These are phyloP conservation scores for Buxus sempervirens DNA, from an alignment of 164 flowering plant genomes.

Conservation along the genomic window DNA sequence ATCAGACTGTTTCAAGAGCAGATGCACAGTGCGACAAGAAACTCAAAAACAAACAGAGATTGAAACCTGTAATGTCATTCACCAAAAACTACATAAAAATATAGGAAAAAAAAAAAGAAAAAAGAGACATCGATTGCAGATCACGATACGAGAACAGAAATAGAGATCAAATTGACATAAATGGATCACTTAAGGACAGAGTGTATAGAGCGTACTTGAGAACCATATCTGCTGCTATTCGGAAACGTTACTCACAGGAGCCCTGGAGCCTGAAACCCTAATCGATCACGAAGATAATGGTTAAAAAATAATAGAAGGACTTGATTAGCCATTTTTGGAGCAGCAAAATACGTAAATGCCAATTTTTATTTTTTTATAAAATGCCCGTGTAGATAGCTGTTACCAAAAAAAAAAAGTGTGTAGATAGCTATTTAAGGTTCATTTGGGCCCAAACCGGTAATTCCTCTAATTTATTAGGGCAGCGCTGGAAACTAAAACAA, in stretches of 20 bases:
- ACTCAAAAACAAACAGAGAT: neutral
- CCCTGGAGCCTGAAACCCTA: conserved; percentile 9
- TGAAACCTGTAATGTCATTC: neutral
- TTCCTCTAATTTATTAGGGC: too few species aligned
- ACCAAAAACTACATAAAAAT: too few species aligned
- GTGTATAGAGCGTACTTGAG: conserved; percentile 8
- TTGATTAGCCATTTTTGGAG: neutral
- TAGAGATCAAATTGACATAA: neutral
- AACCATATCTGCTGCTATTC: conserved; percentile 11
- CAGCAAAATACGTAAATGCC: neutral
- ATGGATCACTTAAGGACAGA: neutral
- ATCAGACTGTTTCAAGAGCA: neutral
- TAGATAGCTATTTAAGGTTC: too few species aligned
- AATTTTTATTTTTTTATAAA: too few species aligned
- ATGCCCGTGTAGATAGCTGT: too few species aligned
- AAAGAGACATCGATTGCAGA: neutral
- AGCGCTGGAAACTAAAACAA: too few species aligned
- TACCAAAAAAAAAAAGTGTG: too few species aligned
- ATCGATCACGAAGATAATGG: neutral
- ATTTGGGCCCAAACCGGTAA: too few species aligned
- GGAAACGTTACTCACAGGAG: neutral
- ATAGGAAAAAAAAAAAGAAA: too few species aligned
- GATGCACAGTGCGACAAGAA: neutral
- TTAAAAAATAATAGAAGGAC: neutral
- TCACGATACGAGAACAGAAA: neutral